phyloP scores from a whole-genome alignment of 2,329 filamentous ascomycete genomes.

The Talaromyces piceae region DNA sequence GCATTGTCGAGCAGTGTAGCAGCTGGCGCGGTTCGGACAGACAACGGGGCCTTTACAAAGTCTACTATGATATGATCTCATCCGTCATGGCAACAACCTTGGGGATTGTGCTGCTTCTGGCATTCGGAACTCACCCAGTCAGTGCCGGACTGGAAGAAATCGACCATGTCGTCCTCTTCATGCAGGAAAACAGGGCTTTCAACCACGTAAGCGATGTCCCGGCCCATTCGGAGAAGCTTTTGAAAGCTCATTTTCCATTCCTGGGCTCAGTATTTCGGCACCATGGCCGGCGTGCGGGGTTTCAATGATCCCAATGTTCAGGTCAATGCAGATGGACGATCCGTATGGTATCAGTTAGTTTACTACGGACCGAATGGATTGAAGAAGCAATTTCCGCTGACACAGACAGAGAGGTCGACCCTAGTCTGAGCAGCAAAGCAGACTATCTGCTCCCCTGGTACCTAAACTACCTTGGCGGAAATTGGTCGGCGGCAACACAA shows the following conservation, averaged over 20 bases:
- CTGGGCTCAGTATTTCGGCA: slow-evolving; percentile 45
- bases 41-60: too few relatives aligned
- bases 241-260: not conserved
- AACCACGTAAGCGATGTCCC: slow-evolving; percentile 23
- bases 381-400: not conserved
- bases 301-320: slow-evolving; percentile 52
- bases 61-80: too few relatives aligned
- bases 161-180: slow-evolving; percentile 52
- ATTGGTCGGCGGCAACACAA: slow-evolving; percentile 45
- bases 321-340: slow-evolving; percentile 37
- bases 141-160: slow-evolving; percentile 39
- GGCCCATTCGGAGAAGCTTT: not conserved
- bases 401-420: slow-evolving; percentile 27
- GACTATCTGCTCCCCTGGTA: slow-evolving; percentile 47
- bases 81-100: slow-evolving; percentile 4
- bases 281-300: slow-evolving; percentile 49
- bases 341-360: slow-evolving; percentile 42
- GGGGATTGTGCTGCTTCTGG: slow-evolving; percentile 4
- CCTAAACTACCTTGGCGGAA: slow-evolving; percentile 48
- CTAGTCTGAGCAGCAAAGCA: slow-evolving; percentile 28
- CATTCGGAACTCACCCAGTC: slow-evolving; percentile 10
- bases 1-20: too few relatives aligned
- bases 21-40: too few relatives aligned
- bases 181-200: slow-evolving; percentile 45
- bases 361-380: not conserved